These are phyloP conservation scores for Hibiscus syriacus DNA, from an alignment of 345 rosid species.

Conservation along the genomic window DNA sequence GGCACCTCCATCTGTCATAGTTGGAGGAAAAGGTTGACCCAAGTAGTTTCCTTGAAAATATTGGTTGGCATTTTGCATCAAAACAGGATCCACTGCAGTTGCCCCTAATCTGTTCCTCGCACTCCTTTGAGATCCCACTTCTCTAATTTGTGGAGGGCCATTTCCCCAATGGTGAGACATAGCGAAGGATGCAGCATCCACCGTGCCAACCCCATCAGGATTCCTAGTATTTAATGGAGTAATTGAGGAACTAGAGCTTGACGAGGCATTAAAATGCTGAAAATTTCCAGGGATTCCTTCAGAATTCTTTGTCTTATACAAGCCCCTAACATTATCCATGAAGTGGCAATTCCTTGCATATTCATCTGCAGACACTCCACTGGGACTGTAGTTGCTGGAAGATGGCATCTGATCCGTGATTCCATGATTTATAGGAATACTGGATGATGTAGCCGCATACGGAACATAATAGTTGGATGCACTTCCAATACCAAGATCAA, in stretches of 20 bases:
- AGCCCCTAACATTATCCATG: conserved; percentile 45
- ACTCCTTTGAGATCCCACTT: conserved; percentile 44
- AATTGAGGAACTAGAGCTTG: conserved; percentile 34
- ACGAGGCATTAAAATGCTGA: conserved; percentile 41
- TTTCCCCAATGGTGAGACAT: conserved; percentile 37
- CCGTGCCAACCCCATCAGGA: conserved; percentile 31
- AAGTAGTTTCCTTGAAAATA: conserved; percentile 48
- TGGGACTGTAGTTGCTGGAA: conserved; percentile 33
- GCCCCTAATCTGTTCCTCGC: conserved; percentile 50
- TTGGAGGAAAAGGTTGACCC: conserved; percentile 44
- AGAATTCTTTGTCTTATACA: conserved; percentile 62
- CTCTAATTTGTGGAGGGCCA: conserved; percentile 36
- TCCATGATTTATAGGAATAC: conserved; percentile 37
- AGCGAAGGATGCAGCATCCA: conserved; percentile 33
- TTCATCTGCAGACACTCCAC: conserved; percentile 48
- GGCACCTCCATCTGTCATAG: conserved; percentile 37
- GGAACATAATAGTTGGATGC: conserved; percentile 43
- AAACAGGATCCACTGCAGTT: conserved; percentile 45
- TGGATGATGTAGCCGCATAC: conserved; percentile 25
- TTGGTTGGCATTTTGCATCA: conserved; percentile 37
- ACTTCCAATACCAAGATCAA: conserved; percentile 41
- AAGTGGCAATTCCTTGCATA: conserved; percentile 40
- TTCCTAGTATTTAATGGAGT: conserved; percentile 40
- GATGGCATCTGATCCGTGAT: conserved; percentile 37
- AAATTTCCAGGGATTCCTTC: conserved; percentile 42